Evolutionary conservation across 148 eudicot genomes (phyloP).

Genomic region (Vaccinium myrtillus): DNA sequence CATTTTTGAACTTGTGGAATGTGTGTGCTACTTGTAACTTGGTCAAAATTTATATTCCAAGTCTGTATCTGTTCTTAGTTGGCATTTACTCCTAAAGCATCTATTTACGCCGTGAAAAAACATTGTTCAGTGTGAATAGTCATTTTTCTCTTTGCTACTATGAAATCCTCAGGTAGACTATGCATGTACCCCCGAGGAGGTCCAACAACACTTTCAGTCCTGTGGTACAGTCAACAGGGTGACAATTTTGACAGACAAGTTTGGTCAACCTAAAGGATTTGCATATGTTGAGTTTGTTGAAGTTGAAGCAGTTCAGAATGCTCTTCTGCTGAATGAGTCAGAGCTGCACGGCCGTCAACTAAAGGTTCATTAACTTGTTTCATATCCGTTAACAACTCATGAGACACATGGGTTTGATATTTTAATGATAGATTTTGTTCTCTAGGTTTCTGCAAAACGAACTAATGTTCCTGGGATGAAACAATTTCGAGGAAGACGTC

Average conservation of each 20-base stretch:
- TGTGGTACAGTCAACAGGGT: conserved; percentile 78
- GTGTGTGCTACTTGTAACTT: neutral
- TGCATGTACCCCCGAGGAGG: conserved; percentile 80
- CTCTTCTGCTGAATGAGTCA: conserved; percentile 56
- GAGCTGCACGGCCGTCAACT: conserved; percentile 73
- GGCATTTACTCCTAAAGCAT: neutral
- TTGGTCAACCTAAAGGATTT: conserved; percentile 76
- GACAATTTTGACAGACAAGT: conserved; percentile 67
- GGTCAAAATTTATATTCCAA: neutral
- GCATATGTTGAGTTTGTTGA: conserved; percentile 78
- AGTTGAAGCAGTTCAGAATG: conserved; percentile 66
- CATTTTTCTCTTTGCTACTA: neutral
- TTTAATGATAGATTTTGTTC: neutral
- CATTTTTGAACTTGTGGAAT: neutral
- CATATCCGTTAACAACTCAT: neutral
- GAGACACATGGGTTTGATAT: neutral
- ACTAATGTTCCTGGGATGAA: conserved; percentile 81
- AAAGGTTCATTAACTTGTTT: conserved; percentile 35
- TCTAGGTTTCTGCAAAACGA: conserved; percentile 68
- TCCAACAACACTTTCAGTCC: conserved; percentile 75
- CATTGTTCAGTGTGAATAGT: neutral
- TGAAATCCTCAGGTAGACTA: conserved; percentile 55
- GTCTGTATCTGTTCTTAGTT: neutral
- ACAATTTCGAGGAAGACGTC: conserved; percentile 62
- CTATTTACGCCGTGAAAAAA: neutral